Evolutionary conservation across 345 rosid genomes (phyloP), one percentile per base, ranked within the genome.

Genomic region (Camelina laxa): DNA sequence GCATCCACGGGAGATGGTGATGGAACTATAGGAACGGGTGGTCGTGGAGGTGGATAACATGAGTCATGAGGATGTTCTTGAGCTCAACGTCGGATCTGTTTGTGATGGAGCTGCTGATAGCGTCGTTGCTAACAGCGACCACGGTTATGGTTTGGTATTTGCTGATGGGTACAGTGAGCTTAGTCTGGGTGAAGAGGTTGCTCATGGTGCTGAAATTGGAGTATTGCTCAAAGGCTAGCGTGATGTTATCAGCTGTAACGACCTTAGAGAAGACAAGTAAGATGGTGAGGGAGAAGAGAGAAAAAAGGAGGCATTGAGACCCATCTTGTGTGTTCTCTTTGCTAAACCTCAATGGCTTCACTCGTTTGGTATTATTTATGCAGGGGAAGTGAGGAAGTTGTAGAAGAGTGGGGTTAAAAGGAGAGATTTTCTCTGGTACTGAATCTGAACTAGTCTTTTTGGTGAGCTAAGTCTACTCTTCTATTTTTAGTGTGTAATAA

Each of bases 21-120:
- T 0, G 87, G 83, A 6, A 84, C 72, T 7, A 83, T 14, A 20
- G 82, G 73, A 22, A 10, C 53, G 0, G 71, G 85, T 6, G 84
- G 92, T 0, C 84, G 88, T 10, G 87, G 85, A 9, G 87, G 85
- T 50, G 84, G 77, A 89, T 10, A 4, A 89, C 75, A 57, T 89
- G 91, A 8, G 35, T 42, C 81, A 84, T 87, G 60, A 87, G 75
- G 31, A 89, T 84, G 36, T 75, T 72, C 69, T 60, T 70, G 70
- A 85, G 17, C 69, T 81, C 81, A 14, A 87, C 83, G 1, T 9
- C 19, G 4, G 82, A 50, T 69, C 80, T 77, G 51, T 67, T 74
- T 0, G 74, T 4, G 70, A 89, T 78, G 17, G 75, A 31, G 50
- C 67, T n/a, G n/a, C n/a, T 59, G 1, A 89, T 44, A 24, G 82